Evolutionary conservation across 768 basidiomycete genomes (phyloP), one percentile per base, ranked within the genome.

Genomic region (Amanita pallidorosea): DNA sequence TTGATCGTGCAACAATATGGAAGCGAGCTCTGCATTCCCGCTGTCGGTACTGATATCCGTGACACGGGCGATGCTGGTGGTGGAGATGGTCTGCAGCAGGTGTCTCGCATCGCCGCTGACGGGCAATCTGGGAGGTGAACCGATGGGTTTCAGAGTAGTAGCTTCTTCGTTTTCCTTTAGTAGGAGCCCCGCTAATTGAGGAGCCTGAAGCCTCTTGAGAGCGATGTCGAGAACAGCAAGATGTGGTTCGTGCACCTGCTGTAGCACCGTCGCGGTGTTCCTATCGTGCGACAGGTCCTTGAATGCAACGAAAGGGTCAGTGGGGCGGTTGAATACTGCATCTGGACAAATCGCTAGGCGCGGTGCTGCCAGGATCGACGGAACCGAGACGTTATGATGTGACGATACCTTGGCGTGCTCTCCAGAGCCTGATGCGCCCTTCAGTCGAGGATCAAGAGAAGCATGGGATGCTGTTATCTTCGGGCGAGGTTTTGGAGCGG

Each of bases 1-100:
- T 61, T 74, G 66, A 52, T 78, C 73, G 47, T 71, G 71, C 12
- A 81, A 59, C 45, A 77, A 70, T n/a, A 81, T 64, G 5, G 75
- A 74, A 5, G 79, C 64, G 3, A 81, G 54, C 57, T 80, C 76
- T 15, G 54, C 54, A 22, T 43, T 50, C 1, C 54, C 54, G 29
- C 35, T 68, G 37, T 79, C 76, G 22, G 76, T 74, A 45, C 67
- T 71, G 2, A 76, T 65, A 62, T 81, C 75, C 8, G 71, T 77
- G 20, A 74, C 73, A 13, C 65, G 67, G 2, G 80, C 78, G 17
- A 81, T 63, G 27, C 63, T 61, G 7, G 77, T 81, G 12, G 70
- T 75, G 1, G 67, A 69, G 29, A 81, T 73, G 6, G 79, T 75
- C 38, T 67, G 70, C 61, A 73, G 70, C 61, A 73, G 55, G 2